These are phyloP conservation scores for Neurospora sp. DNA, from an alignment of 2,329 filamentous ascomycete species.

Conservation along the genomic window DNA sequence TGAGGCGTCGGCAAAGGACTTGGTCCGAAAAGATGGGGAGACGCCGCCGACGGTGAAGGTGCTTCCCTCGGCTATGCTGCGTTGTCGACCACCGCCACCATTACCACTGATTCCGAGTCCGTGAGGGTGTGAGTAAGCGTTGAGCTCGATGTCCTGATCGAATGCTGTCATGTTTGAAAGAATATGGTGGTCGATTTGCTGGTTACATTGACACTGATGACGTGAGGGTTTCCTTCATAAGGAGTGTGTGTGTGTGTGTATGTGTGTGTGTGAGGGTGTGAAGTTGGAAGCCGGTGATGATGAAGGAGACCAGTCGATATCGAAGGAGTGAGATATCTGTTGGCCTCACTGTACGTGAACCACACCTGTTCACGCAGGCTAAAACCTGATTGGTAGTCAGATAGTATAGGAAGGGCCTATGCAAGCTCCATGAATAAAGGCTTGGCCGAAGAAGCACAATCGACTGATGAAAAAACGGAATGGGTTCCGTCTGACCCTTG, in stretches of 20 bases:
- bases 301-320: not conserved
- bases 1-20: not conserved
- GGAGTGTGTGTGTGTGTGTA: not conserved
- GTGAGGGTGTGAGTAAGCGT: conserved; percentile 3
- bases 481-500: not conserved
- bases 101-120: not conserved
- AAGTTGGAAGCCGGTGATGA: not conserved
- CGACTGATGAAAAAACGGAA: not conserved
- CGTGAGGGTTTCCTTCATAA: not conserved
- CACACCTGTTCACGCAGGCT: not conserved
- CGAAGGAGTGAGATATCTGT: not conserved
- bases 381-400: not conserved
- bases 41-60: conserved; percentile 8
- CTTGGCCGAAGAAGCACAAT: not conserved
- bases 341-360: not conserved
- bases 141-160: conserved; percentile 17
- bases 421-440: not conserved
- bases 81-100: conserved; percentile 6
- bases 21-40: not conserved
- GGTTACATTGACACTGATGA: not conserved
- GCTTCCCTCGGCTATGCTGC: conserved; percentile 12
- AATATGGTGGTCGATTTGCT: not conserved
- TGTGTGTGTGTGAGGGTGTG: not conserved
- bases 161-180: conserved; percentile 5
- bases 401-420: not conserved